These are phyloP conservation scores for Heliamphora pulchella DNA, from an alignment of 179 eudicot species.

Conservation along the genomic window DNA sequence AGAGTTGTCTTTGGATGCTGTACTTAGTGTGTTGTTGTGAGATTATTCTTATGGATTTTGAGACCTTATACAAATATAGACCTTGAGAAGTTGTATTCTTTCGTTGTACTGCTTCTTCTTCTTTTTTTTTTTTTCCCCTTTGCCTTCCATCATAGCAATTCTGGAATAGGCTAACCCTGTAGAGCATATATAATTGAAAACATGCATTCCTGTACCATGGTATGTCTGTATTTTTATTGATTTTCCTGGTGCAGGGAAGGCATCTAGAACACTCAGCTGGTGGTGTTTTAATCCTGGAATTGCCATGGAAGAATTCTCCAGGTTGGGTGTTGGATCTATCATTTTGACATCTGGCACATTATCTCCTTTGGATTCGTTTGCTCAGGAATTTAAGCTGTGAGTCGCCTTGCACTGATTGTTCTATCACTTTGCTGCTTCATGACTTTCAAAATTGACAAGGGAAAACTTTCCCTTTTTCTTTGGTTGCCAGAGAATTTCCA, in stretches of 20 bases:
- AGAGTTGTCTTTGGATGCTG: no score
- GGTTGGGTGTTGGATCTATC: conserved; percentile 73
- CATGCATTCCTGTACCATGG: not conserved
- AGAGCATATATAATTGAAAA: not conserved
- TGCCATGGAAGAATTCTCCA: conserved; percentile 83
- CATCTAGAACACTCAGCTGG: conserved; percentile 87
- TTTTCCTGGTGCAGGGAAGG: conserved; percentile 48
- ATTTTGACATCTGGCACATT: conserved; percentile 97
- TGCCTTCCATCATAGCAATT: not conserved
- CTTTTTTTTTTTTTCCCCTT: not conserved
- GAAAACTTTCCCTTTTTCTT: not conserved
- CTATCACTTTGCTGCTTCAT: not conserved
- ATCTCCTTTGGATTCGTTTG: conserved; percentile 97
- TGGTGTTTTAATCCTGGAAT: conserved; percentile 99
- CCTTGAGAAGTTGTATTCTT: not conserved
- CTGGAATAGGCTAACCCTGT: not conserved
- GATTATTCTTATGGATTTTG: not conserved
- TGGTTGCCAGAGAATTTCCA: conserved; percentile 62
- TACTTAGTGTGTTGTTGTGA: not conserved
- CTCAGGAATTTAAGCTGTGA: conserved; percentile 85
- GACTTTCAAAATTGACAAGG: conserved; percentile 4
- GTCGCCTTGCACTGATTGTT: conserved; percentile 22
- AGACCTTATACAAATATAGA: not conserved
- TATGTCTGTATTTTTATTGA: conserved; percentile 6
- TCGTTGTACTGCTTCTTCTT: not conserved